Conservation (phyloP, 345 rosid species). For the Linum usitatissimum region DNA sequence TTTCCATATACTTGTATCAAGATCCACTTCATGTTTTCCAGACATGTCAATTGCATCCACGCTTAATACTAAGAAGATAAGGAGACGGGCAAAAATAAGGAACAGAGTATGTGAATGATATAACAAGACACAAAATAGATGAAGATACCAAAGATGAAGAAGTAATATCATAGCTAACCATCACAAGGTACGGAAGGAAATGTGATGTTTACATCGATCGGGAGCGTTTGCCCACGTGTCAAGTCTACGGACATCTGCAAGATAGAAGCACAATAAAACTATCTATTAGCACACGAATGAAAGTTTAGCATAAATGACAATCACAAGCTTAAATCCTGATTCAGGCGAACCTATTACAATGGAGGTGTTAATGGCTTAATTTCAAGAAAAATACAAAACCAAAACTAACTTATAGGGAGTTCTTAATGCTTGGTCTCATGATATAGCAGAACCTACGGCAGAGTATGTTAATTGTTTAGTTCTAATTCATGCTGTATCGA, state of each 20-base stretch:
- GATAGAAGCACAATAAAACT: slow-evolving; percentile 6
- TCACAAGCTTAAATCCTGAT: neutral
- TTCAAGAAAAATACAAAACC: too few species aligned
- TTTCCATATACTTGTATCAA: slow-evolving; percentile 95
- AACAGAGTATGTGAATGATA: slow-evolving; percentile 3
- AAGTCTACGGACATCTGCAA: slow-evolving; percentile 94
- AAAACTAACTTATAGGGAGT: too few species aligned
- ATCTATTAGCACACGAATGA: neutral
- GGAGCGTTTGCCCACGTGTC: slow-evolving; percentile 93
- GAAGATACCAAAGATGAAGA: slow-evolving; percentile 8
- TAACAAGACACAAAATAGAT: neutral
- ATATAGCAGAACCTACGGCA: neutral
- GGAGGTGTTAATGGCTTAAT: neutral
- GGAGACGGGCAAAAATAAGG: slow-evolving; percentile 2
- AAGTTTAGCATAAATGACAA: neutral
- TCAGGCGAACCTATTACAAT: neutral
- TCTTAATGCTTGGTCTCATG: neutral
- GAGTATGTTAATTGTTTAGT: neutral
- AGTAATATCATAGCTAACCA: slow-evolving; percentile 32
- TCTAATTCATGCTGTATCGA: too few species aligned
- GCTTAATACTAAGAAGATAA: slow-evolving; percentile 47
- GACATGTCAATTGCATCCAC: slow-evolving; percentile 99
- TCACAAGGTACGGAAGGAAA: slow-evolving; percentile 88
- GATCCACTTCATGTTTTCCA: slow-evolving; percentile 99
- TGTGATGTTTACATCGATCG: slow-evolving; percentile 80